Evolutionary conservation across 352 stramenopile species (phyloP).

Genomic region (Aphanomyces cochlioides): DNA sequence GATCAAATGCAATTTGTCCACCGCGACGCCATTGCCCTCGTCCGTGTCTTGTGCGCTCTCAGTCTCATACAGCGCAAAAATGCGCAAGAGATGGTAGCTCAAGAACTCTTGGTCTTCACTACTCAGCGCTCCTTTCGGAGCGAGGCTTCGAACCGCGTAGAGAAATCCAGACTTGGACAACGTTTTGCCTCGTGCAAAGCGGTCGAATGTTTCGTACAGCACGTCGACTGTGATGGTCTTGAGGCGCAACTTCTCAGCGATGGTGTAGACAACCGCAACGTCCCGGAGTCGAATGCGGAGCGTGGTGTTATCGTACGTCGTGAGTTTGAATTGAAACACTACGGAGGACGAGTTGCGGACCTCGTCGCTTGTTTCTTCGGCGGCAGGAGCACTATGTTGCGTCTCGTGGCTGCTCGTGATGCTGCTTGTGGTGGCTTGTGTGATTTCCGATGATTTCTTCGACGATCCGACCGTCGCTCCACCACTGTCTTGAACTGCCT

Average conservation of each 20-base stretch:
- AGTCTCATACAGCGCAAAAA: slow-evolving; percentile 80
- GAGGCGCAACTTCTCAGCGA: slow-evolving; percentile 81
- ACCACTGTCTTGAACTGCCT: slow-evolving; percentile 43
- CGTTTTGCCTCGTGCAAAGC: slow-evolving; percentile 56
- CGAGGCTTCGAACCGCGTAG: slow-evolving; percentile 69
- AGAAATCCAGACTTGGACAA: slow-evolving; percentile 74
- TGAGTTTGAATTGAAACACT: slow-evolving; percentile 84
- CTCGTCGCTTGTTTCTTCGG: neutral
- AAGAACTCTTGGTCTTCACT: slow-evolving; percentile 87
- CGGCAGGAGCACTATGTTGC: neutral
- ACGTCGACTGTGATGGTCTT: slow-evolving; percentile 60
- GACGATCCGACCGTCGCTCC: neutral
- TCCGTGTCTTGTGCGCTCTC: slow-evolving; percentile 48
- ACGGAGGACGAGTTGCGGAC: slow-evolving; percentile 63
- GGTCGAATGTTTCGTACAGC: slow-evolving; percentile 65
- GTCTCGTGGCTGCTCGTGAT: slow-evolving; percentile 44
- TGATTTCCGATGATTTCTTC: neutral
- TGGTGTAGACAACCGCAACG: slow-evolving; percentile 83
- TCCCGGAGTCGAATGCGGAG: slow-evolving; percentile 81
- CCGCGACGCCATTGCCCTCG: slow-evolving; percentile 44
- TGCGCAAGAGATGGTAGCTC: slow-evolving; percentile 77
- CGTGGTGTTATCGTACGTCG: slow-evolving; percentile 73
- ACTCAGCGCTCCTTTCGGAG: slow-evolving; percentile 60
- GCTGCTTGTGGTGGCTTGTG: slow-evolving; percentile 32
- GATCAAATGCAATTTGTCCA: slow-evolving; percentile 66